phyloP scores from a whole-genome alignment of 805 yeast genomes.

The Starmera caribaea region DNA sequence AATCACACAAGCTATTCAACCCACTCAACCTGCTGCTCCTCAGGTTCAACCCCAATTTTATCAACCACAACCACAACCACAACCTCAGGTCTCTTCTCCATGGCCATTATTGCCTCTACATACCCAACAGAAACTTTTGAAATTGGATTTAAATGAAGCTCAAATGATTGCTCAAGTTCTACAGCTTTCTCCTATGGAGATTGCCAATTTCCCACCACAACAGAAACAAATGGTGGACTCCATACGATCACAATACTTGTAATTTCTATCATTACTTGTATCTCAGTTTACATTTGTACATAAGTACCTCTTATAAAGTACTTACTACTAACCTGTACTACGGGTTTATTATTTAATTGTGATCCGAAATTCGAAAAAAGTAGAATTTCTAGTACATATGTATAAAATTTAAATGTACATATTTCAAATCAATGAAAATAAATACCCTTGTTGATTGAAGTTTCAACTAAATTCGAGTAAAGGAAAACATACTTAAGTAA shows the following conservation, averaged over 20 bases:
- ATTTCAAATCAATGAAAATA: too few species aligned
- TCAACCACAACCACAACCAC: conserved; percentile 5
- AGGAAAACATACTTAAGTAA: too few species aligned
- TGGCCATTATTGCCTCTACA: conserved; percentile 41
- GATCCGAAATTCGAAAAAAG: too few species aligned
- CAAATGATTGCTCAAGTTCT: conserved; percentile 41
- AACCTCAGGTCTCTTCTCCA: conserved; percentile 20
- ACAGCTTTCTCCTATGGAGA: conserved; percentile 32
- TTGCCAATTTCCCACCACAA: conserved; percentile 31
- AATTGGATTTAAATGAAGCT: conserved; percentile 49
- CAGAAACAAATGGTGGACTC: conserved; percentile 45
- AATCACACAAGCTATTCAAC: conserved; percentile 42
- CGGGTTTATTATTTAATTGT: too few species aligned
- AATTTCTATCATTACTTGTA: not conserved
- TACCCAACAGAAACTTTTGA: conserved; percentile 39
- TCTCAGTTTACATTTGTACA: too few species aligned
- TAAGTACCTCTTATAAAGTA: too few species aligned
- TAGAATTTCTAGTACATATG: too few species aligned
- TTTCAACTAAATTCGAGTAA: too few species aligned
- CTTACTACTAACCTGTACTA: too few species aligned
- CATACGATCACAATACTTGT: conserved; percentile 44
- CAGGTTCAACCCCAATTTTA: conserved; percentile 10
- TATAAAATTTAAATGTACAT: too few species aligned
- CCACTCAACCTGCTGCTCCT: conserved; percentile 8
- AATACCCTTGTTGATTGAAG: too few species aligned